Base-by-base conservation (phyloP, 139 green algal genomes). In the Zygnema circumcarinatum region DNA sequence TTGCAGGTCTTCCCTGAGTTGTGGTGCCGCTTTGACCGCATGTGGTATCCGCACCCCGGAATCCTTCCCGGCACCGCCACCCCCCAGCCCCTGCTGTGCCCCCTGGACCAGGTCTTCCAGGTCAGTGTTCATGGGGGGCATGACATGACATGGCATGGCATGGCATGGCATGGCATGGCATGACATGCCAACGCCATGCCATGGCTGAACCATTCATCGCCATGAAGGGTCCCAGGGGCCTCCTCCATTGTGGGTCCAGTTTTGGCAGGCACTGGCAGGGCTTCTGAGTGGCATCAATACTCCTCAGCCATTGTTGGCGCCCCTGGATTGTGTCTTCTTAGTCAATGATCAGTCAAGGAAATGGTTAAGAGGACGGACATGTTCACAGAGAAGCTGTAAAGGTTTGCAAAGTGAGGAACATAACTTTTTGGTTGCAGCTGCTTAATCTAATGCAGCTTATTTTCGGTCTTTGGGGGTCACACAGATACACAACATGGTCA, bases 31-130 rank as follows among this genome's bases (percentile, higher is more conserved):
- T 92, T 95, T 73, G 96, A 98, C 92, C 84, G 96, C 7, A 96
- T 93, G 87, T 98, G 96, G 96, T 94, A 94, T 33, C 95, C 95
- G 0, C 96, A 98, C 87, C n/a, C 88, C 21, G 95, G 95, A 53
- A 79, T 83, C 2, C 95, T 98, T n/a, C 94, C 95, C 0, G 96
- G 96, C 29, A 95, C 94, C 0, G 62, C 80, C 16, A 94, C 96
- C 74, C 72, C 93, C 2, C 91, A 97, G 83, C 96, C 96, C 1
- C 98, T 96, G 86, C 53, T 79, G 3, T 97, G 95, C 91, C 96
- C 96, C 1, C 80, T 95, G 32, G 96, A 98, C 89, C 96, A 98
- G 79, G 87, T 98, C 33, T 87, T 98, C 2, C 94, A 98, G 74
- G 89, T 98, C n/a, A n/a, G n/a, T n/a, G n/a, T n/a, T n/a, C n/a